Evolutionary conservation across 2,329 filamentous ascomycete species (phyloP).

Genomic region (Lasiodiplodia sp.): DNA sequence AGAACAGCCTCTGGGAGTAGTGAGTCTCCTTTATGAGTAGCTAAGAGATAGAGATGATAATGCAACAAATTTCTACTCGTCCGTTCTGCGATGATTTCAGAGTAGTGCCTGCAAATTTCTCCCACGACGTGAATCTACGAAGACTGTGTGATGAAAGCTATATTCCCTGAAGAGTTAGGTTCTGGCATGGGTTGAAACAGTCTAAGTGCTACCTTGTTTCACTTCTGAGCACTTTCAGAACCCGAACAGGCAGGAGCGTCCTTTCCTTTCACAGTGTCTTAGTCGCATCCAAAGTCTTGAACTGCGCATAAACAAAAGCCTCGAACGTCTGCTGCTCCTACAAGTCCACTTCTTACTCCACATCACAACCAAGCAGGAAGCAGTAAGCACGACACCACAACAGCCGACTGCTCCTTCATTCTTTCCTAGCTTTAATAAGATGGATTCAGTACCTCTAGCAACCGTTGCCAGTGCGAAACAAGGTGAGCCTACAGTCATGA

Average conservation of each 20-base stretch:
- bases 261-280: not conserved
- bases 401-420: not conserved
- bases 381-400: not conserved
- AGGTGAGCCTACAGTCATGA: not conserved
- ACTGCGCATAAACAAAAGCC: not conserved
- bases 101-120: no score
- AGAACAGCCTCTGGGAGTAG: not conserved
- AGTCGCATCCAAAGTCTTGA: not conserved
- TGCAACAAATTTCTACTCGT: no score
- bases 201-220: no score
- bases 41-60: not conserved
- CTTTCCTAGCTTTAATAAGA: not conserved
- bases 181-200: no score
- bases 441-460: not conserved
- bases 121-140: no score
- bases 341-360: not conserved
- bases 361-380: not conserved
- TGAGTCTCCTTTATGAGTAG: not conserved
- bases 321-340: not conserved
- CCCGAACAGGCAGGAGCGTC: no score
- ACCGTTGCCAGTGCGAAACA: not conserved
- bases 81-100: no score
- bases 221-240: no score
- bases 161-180: no score
- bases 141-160: no score